Evolutionary conservation across 1,139 yeast genomes (phyloP), one percentile per base, ranked within the genome.

Genomic region (Suhomyces atakaporum): DNA sequence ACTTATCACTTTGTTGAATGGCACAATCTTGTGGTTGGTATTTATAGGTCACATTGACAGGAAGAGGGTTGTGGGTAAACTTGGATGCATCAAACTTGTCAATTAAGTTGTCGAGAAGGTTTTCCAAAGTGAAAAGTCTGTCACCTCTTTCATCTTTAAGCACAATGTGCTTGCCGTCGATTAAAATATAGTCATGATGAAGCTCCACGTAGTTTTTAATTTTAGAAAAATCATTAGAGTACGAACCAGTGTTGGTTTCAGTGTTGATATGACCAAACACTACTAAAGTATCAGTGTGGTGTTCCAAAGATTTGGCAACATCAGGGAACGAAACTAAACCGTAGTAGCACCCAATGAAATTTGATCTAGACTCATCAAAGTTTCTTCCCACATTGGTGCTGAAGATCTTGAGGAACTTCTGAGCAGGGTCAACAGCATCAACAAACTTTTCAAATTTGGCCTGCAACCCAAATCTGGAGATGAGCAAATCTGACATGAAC

Each of bases 321-420:
- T 44, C 41, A 4, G 58, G 42, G 0, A 62, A 49, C 9, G 63
- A 60, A 7, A 49, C 40, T 24, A 49, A 57, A 20, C 88, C 89
- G 43, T 66, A 73, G 56, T 81, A 85, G 13, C 75, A 73, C 15
- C 95, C 95, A 37, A 80, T 74, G 52, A 70, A 85, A 40, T 71
- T 66, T 3, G 72, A 64, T 44, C 67, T 62, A 3, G 73, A 58
- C 60, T 88, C 96, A 58, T 86, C 80, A 24, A 86, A 61, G 26
- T 77, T 62, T 73, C 68, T 78, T 63, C 51, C 84, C 80, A 59
- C 54, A 40, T 61, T 55, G 4, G 69, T 47, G 14, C 59, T 44
- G 42, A 63, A 67, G 26, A 66, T 49, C 43, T 59, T 60, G 29
- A 62, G 57, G 27, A 54, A 52, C 4, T 22, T 10, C 4, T 24